phyloP scores from a whole-genome alignment of 495 filamentous ascomycete species.

The Penicillium taxi region DNA sequence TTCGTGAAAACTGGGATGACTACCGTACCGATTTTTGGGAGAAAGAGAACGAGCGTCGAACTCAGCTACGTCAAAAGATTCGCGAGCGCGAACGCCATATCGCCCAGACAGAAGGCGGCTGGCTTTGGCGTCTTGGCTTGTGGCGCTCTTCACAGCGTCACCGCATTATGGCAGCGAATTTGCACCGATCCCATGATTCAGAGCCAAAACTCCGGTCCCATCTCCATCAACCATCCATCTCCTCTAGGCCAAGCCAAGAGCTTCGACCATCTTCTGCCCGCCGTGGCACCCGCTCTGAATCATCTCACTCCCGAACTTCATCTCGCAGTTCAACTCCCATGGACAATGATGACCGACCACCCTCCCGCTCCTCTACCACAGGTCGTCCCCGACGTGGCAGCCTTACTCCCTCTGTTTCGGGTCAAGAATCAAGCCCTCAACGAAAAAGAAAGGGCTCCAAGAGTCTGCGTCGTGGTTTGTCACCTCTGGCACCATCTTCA shows the following conservation, averaged over 20 bases:
- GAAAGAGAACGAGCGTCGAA: constrained; percentile 83
- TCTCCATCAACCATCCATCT: constrained; percentile 25
- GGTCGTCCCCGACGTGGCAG: constrained; percentile 34
- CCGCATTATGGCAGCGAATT: constrained; percentile 25
- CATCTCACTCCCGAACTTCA: constrained; percentile 38
- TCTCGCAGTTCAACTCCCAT: constrained; percentile 45
- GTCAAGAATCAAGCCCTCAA: constrained; percentile 22
- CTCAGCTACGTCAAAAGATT: constrained; percentile 59
- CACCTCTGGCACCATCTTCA: constrained; percentile 39
- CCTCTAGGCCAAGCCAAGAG: constrained; percentile 30
- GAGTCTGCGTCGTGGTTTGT: constrained; percentile 28
- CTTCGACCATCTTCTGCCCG: constrained; percentile 24
- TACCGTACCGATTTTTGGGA: constrained; percentile 96
- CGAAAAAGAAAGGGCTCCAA: constrained; percentile 33
- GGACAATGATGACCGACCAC: constrained; percentile 30
- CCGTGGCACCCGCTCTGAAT: constrained; percentile 35
- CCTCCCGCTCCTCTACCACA: constrained; percentile 28
- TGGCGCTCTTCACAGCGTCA: constrained; percentile 53
- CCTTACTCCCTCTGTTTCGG: constrained; percentile 21
- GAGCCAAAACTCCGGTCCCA: constrained; percentile 17
- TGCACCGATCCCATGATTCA: constrained; percentile 19
- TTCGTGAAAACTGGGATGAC: constrained; percentile 95
- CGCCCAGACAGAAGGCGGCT: constrained; percentile 60
- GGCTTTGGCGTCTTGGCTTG: constrained; percentile 64
- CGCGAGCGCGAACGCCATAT: constrained; percentile 55